Evolutionary conservation across 208 protist genomes (phyloP).

Genomic region (Endotrypanum monterogeii): DNA sequence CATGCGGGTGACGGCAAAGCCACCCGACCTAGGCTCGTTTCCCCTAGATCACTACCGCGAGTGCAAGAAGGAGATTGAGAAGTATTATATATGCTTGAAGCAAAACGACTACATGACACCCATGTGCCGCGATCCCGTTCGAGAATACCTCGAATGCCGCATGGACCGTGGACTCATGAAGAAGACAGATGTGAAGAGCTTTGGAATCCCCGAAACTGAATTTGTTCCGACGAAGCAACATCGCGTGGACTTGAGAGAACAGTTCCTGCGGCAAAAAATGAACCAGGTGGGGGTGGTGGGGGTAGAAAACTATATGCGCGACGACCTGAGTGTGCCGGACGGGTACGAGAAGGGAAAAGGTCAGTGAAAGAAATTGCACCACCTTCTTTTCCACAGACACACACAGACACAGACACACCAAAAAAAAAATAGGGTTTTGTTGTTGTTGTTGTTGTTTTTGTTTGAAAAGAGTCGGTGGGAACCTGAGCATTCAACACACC

Average conservation of each 20-base stretch:
- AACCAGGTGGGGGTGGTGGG: conserved; percentile 70
- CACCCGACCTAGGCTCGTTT: conserved; percentile 86
- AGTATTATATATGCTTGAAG: conserved; percentile 86
- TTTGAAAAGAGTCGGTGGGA: background rate
- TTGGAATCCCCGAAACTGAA: conserved; percentile 77
- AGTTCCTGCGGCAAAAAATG: conserved; percentile 83
- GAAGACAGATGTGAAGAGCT: conserved; percentile 67
- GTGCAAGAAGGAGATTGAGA: conserved; percentile 80
- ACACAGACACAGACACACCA: background rate
- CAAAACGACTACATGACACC: conserved; percentile 76
- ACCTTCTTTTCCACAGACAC: background rate
- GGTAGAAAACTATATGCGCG: conserved; percentile 75
- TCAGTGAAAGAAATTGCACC: background rate
- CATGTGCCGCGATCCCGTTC: conserved; percentile 80
- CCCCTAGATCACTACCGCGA: conserved; percentile 91
- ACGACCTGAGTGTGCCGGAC: conserved; percentile 69
- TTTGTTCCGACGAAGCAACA: conserved; percentile 85
- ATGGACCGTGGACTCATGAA: conserved; percentile 90
- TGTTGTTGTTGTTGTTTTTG: background rate
- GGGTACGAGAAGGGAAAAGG: conserved; percentile 52
- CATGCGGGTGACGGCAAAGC: conserved; percentile 57
- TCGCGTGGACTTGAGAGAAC: conserved; percentile 67
- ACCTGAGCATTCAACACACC: background rate
- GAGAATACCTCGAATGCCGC: conserved; percentile 82
- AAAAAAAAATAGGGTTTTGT: too few species aligned